phyloP scores from a whole-genome alignment of 1,284 basidiomycete genomes.

The Cerioporus squamosus region DNA sequence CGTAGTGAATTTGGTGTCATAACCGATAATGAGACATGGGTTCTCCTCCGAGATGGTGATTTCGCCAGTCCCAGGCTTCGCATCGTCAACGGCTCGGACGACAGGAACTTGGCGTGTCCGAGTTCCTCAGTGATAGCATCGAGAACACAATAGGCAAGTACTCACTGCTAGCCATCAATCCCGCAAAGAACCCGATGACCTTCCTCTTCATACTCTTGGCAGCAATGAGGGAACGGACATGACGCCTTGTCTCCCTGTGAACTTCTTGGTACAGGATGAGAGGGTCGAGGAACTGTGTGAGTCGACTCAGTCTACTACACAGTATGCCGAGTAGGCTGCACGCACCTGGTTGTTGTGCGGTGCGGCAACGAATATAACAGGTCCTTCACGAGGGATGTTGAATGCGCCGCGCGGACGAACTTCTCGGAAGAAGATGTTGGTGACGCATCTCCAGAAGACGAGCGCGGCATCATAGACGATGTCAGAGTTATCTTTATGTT shows the following conservation, averaged over 20 bases:
- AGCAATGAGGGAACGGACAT: slow-evolving; percentile 92
- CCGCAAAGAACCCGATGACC: slow-evolving; percentile 83
- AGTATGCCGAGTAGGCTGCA: slow-evolving; percentile 5
- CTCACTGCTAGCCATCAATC: slow-evolving; percentile 92
- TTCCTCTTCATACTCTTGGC: slow-evolving; percentile 88
- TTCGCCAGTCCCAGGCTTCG: slow-evolving; percentile 78
- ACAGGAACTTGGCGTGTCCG: slow-evolving; percentile 76
- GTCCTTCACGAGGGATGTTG: slow-evolving; percentile 91
- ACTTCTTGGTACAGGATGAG: slow-evolving; percentile 90
- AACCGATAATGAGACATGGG: slow-evolving; percentile 80
- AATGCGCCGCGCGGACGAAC: slow-evolving; percentile 94
- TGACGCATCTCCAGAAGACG: slow-evolving; percentile 83
- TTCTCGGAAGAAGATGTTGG: slow-evolving; percentile 97
- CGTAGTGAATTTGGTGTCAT: slow-evolving; percentile 79
- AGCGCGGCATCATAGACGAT: slow-evolving; percentile 67
- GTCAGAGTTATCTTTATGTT: slow-evolving; percentile 23
- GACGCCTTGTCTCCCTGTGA: slow-evolving; percentile 81
- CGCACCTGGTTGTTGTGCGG: slow-evolving; percentile 95
- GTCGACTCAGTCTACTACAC: slow-evolving; percentile 12
- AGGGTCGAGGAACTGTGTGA: slow-evolving; percentile 89
- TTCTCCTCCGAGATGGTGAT: slow-evolving; percentile 79
- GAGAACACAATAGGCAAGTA: slow-evolving; percentile 23
- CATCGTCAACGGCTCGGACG: slow-evolving; percentile 88
- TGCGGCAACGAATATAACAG: slow-evolving; percentile 95
- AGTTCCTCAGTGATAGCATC: slow-evolving; percentile 20